Percentiles rank a stretch among this genome's conserved stretches.
Conservation (phyloP, 139 green algal species). For the Zygnema cylindricum region DNA sequence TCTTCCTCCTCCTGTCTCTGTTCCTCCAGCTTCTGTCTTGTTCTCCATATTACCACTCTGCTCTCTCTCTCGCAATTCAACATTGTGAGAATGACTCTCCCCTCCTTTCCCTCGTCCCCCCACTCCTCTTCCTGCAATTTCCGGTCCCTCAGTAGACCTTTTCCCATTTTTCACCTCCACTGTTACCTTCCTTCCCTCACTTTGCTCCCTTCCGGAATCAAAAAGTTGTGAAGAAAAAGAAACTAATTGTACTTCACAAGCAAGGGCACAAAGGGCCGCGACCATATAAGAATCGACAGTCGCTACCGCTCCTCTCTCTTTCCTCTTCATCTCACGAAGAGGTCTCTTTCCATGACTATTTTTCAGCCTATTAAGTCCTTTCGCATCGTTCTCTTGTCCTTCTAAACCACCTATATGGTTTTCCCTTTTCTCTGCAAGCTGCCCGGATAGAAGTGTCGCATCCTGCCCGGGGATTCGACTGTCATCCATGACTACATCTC, state of each 20-base stretch:
- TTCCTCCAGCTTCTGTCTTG: slow-evolving; percentile 16
- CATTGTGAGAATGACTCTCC: not conserved
- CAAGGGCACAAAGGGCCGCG: slow-evolving; percentile 17
- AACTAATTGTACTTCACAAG: slow-evolving; percentile 27
- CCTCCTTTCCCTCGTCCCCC: not conserved
- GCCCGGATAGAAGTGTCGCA: too few relatives aligned
- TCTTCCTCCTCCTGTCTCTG: not conserved
- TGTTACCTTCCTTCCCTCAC: too few relatives aligned
- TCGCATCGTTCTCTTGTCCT: not conserved
- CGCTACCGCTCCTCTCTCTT: slow-evolving; percentile 7
- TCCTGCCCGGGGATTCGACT: too few relatives aligned
- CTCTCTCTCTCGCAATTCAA: not conserved
- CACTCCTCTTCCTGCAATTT: not conserved
- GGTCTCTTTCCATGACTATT: not conserved
- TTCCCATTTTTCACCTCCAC: not conserved
- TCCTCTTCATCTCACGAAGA: not conserved
- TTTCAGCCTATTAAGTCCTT: not conserved
- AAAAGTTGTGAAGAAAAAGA: not conserved
- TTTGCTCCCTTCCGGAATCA: not conserved
- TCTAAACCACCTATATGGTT: not conserved
- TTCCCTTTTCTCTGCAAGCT: too few relatives aligned
- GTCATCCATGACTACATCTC: not conserved
- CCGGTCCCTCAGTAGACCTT: too few relatives aligned
- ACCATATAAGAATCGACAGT: slow-evolving; percentile 36
- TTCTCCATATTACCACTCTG: not conserved